A percentile compares a stretch with the other conserved stretches of the same genome.
Evolutionary conservation across 2,329 filamentous ascomycete species (phyloP).

Genomic region (Aspergillus eucalypticola): DNA sequence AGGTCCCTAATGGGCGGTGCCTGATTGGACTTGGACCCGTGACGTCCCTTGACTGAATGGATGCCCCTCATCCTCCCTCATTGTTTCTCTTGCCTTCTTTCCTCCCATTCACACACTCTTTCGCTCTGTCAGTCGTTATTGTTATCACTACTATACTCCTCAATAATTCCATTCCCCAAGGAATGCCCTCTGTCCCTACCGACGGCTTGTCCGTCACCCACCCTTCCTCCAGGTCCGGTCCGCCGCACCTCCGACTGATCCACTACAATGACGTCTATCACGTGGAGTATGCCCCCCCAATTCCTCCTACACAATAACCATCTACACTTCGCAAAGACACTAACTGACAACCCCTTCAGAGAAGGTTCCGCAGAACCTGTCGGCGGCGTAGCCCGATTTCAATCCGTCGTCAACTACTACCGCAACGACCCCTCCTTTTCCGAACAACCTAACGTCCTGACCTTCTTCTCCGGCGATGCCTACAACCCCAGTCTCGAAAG

Average conservation of each 20-base stretch:
- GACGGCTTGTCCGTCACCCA: constrained; percentile 45
- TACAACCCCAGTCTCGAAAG: constrained; percentile 91
- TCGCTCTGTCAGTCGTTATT: background rate
- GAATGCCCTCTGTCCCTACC: constrained; percentile 31
- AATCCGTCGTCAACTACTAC: constrained; percentile 75
- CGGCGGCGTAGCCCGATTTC: constrained; percentile 78
- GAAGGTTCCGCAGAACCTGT: constrained; percentile 73
- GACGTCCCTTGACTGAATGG: background rate
- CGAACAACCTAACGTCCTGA: constrained; percentile 67
- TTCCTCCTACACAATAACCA: background rate
- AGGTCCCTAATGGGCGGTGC: background rate
- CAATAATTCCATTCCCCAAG: background rate
- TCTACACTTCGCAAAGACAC: background rate
- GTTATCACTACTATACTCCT: background rate
- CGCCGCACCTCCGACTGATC: constrained; percentile 74
- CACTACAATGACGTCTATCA: constrained; percentile 97
- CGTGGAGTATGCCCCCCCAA: constrained; percentile 58
- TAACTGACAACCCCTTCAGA: constrained; percentile 31
- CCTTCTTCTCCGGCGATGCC: constrained; percentile 87
- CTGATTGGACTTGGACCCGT: constrained; percentile 5
- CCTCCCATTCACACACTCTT: background rate
- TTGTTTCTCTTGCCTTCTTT: background rate
- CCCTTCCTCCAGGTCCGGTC: constrained; percentile 44
- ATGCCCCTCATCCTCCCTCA: background rate
- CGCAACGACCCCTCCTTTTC: constrained; percentile 61